Evolutionary conservation across 176 grass and related monocot species (phyloP), one percentile per base, ranked within the genome.

Genomic region (Oryza meyeriana): DNA sequence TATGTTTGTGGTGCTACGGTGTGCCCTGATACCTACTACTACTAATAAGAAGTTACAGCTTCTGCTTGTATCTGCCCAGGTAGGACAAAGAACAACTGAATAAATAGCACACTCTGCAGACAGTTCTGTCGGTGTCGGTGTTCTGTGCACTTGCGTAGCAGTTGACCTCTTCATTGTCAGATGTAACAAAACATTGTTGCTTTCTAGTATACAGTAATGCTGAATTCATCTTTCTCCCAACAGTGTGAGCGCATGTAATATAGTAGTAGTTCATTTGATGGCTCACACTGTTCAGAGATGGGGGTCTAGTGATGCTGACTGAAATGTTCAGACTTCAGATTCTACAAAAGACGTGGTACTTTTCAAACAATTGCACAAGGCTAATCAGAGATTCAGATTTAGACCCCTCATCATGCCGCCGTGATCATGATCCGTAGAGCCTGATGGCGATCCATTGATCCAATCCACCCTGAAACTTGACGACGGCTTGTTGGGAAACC

Each of bases 401-500:
- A 36, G 29, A 28, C 40, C n/a, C 48, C 44, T 47, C 12, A 41
- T 41, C 39, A 41, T 41, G 39, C 39, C 8, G 9, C 39, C 39
- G 10, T 12, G 39, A 41, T 41, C 9, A 41, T 41, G 41, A 44
- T 44, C 41, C 41, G 41, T 44, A 4, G 13, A 44, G 6, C 50
- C 50, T 55, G 55, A 59, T 59, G 55, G n/a, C 55, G 55, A 25
- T 59, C n/a, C 44, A 47, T 1, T 12, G 8, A 41, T 36, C 35
- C 35, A 6, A 47, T 47, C 36, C 16, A 11, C 13, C 52, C 18
- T 22, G 30, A 62, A 50, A 79, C 68, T 6, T 7, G 30, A 14
- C 22, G 67, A 36, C 17, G 71, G 28, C 78, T 4, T 58, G 63
- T 48, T 75, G 70, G 42, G 70, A 80, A 74, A 44, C 45, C 25